These are phyloP conservation scores for Cornus suecica DNA, from an alignment of 148 eudicot genomes.

Conservation along the genomic window DNA sequence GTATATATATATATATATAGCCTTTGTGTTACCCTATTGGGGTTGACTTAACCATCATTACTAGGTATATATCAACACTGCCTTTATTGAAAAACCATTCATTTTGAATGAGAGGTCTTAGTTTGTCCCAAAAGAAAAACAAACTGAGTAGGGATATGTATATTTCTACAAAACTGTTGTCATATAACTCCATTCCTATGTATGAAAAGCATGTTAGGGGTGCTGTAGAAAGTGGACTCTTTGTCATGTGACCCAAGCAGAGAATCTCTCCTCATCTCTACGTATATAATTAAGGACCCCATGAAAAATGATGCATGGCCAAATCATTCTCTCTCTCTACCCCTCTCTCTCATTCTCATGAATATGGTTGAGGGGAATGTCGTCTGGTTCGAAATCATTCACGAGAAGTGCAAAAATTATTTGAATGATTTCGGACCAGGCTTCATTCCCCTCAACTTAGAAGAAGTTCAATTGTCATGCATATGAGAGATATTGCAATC, in stretches of 20 bases:
- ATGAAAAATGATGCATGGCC: conserved; percentile 26
- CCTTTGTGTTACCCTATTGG: neutral
- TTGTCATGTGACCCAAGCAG: conserved; percentile 22
- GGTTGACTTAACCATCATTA: neutral
- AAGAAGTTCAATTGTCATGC: neutral
- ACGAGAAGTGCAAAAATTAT: neutral
- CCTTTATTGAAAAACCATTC: neutral
- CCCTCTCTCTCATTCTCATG: conserved; percentile 12
- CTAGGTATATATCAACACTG: neutral
- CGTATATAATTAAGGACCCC: conserved; percentile 22
- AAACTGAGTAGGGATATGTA: neutral
- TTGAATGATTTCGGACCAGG: conserved; percentile 74
- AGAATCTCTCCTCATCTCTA: conserved; percentile 11
- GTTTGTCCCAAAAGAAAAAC: too few relatives aligned
- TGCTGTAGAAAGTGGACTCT: conserved; percentile 37
- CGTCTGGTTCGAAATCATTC: conserved; percentile 61
- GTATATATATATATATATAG: too few relatives aligned
- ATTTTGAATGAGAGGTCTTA: neutral
- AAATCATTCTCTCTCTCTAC: neutral
- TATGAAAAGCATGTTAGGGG: conserved; percentile 30
- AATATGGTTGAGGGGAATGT: conserved; percentile 67
- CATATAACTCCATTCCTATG: neutral
- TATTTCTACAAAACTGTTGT: neutral
- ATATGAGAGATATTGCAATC: neutral
- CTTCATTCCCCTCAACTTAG: conserved; percentile 72